phyloP scores from a whole-genome alignment of 2,329 filamentous ascomycete genomes.

The Nemania diffusa region DNA sequence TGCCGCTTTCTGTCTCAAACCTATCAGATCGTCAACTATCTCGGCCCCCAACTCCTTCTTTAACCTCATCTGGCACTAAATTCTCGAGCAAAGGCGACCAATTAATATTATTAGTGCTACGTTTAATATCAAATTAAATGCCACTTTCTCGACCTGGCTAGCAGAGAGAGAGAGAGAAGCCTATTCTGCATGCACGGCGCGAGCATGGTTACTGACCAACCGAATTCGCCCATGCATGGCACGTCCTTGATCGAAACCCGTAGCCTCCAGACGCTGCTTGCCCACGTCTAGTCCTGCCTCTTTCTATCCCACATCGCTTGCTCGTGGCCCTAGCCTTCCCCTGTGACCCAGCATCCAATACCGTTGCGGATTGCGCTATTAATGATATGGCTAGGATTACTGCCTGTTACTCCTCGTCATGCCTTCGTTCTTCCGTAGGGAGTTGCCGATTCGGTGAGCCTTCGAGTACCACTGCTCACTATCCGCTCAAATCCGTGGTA shows the following conservation, averaged over 20 bases:
- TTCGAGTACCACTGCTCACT: slow-evolving; percentile 26
- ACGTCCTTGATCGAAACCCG: slow-evolving; percentile 6
- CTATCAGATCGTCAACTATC: background rate
- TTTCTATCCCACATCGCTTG: slow-evolving; percentile 16
- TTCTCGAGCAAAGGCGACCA: background rate
- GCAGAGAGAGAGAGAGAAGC: slow-evolving; percentile 27
- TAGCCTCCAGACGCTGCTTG: slow-evolving; percentile 16
- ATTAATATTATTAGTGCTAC: slow-evolving; percentile 15
- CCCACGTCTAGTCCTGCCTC: slow-evolving; percentile 35
- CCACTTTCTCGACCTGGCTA: slow-evolving; percentile 4
- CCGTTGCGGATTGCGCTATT: slow-evolving; percentile 26
- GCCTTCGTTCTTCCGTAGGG: slow-evolving; percentile 21
- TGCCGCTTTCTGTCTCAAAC: slow-evolving; percentile 3
- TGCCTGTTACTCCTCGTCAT: slow-evolving; percentile 28
- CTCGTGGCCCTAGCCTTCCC: slow-evolving; percentile 24
- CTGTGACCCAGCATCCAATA: slow-evolving; percentile 33
- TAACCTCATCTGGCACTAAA: slow-evolving; percentile 34
- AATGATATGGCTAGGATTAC: slow-evolving; percentile 24
- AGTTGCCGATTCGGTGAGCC: slow-evolving; percentile 33
- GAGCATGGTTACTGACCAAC: slow-evolving; percentile 37
- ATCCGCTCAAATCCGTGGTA: slow-evolving; percentile 10
- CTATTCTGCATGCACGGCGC: slow-evolving; percentile 26
- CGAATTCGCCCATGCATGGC: slow-evolving; percentile 27
- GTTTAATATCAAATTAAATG: slow-evolving; percentile 20
- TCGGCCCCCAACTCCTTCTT: slow-evolving; percentile 33